phyloP scores from a whole-genome alignment of 176 grass and related monocot species.

The Alloteropsis semialata region DNA sequence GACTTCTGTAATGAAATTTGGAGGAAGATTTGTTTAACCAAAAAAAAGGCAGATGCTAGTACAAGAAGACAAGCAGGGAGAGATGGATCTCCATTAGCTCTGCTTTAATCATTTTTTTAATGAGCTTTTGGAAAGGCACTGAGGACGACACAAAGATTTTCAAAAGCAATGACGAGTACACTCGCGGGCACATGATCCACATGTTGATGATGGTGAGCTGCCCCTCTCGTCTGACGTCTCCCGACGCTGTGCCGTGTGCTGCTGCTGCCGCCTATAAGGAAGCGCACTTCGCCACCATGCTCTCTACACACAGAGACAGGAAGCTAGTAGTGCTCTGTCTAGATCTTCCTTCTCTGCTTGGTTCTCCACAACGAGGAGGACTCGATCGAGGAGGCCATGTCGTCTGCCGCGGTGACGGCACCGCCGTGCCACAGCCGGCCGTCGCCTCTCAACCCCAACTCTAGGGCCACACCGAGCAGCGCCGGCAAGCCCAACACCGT shows the following conservation, averaged over 20 bases:
- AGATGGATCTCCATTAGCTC: neutral
- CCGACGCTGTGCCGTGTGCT: neutral
- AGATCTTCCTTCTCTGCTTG: constrained; percentile 13
- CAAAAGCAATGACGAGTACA: constrained; percentile 8
- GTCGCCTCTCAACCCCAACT: constrained; percentile 49
- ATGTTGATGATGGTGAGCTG: constrained; percentile 21
- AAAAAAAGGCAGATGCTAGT: neutral
- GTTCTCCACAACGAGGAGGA: neutral
- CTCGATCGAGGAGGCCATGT: constrained; percentile 20
- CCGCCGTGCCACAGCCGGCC: constrained; percentile 19
- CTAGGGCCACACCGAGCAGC: constrained; percentile 8
- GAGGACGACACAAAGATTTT: neutral
- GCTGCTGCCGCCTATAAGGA: constrained; percentile 15
- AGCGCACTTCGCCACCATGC: neutral
- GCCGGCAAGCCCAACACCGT: constrained; percentile 20
- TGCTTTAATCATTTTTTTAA: constrained; percentile 1
- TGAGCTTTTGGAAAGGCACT: constrained; percentile 13
- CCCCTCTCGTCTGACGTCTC: neutral
- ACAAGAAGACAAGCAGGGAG: neutral
- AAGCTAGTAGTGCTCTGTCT: neutral
- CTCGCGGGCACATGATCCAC: constrained; percentile 22
- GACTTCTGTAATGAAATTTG: neutral
- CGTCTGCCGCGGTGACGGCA: constrained; percentile 40
- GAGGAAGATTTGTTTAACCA: neutral
- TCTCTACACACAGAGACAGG: neutral